These are phyloP conservation scores for Nemania diffusa DNA, from an alignment of 2,329 filamentous ascomycete species.

Conservation along the genomic window DNA sequence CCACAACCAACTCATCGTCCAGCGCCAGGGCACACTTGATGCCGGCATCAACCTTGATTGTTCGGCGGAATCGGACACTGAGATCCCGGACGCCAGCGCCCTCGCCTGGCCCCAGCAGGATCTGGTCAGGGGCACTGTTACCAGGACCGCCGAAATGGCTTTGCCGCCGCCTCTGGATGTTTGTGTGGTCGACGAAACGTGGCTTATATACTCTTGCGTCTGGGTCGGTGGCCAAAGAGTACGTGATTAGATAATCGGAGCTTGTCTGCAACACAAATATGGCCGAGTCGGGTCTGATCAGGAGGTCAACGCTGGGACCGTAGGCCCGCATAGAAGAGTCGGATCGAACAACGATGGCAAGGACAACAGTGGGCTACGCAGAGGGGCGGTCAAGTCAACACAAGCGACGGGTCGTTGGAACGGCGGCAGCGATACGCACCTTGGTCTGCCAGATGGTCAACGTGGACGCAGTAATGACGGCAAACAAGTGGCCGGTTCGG, in stretches of 20 bases:
- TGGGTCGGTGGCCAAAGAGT: conserved; percentile 87
- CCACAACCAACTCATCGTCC: conserved; percentile 91
- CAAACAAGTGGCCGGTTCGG: conserved; percentile 83
- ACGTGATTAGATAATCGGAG: conserved; percentile 90
- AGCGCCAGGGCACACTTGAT: conserved; percentile 88
- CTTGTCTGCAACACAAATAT: conserved; percentile 92
- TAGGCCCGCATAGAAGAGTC: conserved; percentile 82
- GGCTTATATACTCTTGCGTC: conserved; percentile 86
- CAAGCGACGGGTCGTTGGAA: conserved; percentile 33
- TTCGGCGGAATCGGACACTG: conserved; percentile 93
- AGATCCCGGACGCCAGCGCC: conserved; percentile 84
- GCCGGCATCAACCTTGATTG: conserved; percentile 96
- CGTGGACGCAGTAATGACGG: conserved; percentile 83
- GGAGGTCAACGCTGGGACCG: conserved; percentile 83
- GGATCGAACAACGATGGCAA: conserved; percentile 87
- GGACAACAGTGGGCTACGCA: conserved; percentile 82
- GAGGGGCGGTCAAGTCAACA: conserved; percentile 40
- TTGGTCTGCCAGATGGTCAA: conserved; percentile 98
- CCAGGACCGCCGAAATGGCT: conserved; percentile 69
- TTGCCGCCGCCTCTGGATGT: conserved; percentile 70
- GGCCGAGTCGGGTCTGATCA: conserved; percentile 89
- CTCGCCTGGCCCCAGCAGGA: conserved; percentile 81
- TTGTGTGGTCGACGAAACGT: conserved; percentile 75
- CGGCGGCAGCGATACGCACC: conserved; percentile 65
- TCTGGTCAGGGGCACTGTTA: conserved; percentile 67